These are phyloP conservation scores for Pachysolen tannophilus DNA, from an alignment of 805 yeast genomes.

Conservation along the genomic window DNA sequence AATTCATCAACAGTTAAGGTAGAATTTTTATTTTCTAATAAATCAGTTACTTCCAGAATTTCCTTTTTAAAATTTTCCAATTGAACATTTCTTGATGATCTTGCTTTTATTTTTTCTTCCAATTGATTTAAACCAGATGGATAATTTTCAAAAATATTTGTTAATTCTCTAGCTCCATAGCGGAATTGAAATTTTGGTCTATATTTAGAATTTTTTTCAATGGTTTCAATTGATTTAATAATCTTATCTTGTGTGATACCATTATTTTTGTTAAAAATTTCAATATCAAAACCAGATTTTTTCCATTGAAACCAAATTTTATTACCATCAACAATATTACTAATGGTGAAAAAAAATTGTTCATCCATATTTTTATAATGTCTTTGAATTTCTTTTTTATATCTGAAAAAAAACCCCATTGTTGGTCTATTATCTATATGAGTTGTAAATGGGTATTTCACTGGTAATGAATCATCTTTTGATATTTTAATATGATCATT, in stretches of 20 bases:
- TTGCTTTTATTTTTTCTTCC: background rate
- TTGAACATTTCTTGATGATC: background rate
- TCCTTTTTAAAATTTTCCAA: constrained; percentile 6
- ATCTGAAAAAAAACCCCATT: constrained; percentile 3
- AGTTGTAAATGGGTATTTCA: too few relatives aligned
- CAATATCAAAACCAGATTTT: background rate
- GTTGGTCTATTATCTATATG: too few relatives aligned
- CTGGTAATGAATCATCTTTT: background rate
- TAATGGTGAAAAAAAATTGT: constrained; percentile 4
- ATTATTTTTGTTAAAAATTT: background rate
- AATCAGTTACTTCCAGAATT: background rate
- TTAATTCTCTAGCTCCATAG: constrained; percentile 7
- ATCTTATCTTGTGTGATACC: background rate
- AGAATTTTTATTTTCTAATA: too few relatives aligned
- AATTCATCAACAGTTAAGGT: constrained; percentile 2
- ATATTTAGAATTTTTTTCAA: constrained; percentile 5
- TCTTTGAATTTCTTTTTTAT: constrained; percentile 1
- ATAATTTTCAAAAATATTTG: constrained; percentile 6
- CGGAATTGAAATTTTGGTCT: constrained; percentile 4
- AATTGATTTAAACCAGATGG: constrained; percentile 4
- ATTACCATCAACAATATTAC: constrained; percentile 3
- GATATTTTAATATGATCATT: background rate
- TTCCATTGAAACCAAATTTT: constrained; percentile 6
- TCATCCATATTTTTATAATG: constrained; percentile 5
- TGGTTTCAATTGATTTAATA: background rate